phyloP scores from a whole-genome alignment of 192 early-diverging fungal genomes.

The Coemansia sp. region DNA sequence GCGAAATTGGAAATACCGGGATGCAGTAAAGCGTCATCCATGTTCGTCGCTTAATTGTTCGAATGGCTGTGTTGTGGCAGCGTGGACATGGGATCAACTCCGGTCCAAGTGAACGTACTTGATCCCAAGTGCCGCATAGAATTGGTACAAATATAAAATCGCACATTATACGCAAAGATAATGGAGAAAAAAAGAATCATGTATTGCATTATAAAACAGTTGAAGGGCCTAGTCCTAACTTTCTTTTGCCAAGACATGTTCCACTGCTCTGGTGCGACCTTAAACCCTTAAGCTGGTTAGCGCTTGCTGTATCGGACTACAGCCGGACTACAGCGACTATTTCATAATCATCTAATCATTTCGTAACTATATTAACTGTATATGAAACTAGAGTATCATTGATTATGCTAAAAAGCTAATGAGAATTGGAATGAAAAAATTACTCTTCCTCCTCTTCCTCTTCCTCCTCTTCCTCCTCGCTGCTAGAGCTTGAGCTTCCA shows the following conservation, averaged over 20 bases:
- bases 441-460: conserved; percentile 6
- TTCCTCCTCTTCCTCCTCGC: conserved; percentile 9
- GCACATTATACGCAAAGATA: conserved; percentile 18
- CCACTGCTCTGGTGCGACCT: too few species aligned
- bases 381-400: too few species aligned
- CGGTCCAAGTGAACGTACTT: conserved; percentile 32
- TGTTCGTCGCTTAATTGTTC: conserved; percentile 37
- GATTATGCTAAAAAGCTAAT: too few species aligned
- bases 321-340: too few species aligned
- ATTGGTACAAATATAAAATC: conserved; percentile 42
- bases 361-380: too few species aligned
- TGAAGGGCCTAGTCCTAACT: too few species aligned
- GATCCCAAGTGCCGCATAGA: conserved; percentile 39
- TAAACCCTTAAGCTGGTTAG: too few species aligned
- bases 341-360: too few species aligned
- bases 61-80: conserved; percentile 46
- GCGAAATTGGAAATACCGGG: conserved; percentile 36
- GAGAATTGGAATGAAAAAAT: background rate
- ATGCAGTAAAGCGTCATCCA: conserved; percentile 48
- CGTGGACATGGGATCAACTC: conserved; percentile 36
- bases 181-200: background rate
- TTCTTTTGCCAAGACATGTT: too few species aligned
- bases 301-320: too few species aligned
- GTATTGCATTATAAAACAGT: background rate
- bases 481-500: conserved; percentile 6